These are phyloP conservation scores for Nepenthes gracilis DNA, from an alignment of 148 eudicot genomes.

Conservation along the genomic window DNA sequence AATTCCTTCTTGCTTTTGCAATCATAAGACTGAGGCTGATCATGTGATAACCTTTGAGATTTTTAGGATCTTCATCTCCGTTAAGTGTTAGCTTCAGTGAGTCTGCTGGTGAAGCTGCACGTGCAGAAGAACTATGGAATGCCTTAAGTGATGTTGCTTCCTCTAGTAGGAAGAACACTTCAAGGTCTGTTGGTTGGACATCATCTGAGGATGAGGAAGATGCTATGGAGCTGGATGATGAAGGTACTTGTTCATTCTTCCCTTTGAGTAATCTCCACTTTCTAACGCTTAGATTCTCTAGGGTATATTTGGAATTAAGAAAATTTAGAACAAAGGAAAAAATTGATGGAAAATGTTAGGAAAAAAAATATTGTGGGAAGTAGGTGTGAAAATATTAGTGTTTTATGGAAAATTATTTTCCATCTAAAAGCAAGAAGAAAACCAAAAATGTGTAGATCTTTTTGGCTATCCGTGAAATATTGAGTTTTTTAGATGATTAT, in stretches of 20 bases:
- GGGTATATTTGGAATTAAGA: too few species aligned
- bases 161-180: conserved; percentile 35
- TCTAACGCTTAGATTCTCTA: background rate
- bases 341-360: too few species aligned
- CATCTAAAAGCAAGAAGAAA: too few species aligned
- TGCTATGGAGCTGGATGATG: conserved; percentile 66
- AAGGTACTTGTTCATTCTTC: conserved; percentile 24
- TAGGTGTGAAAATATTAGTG: too few species aligned
- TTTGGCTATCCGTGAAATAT: too few species aligned
- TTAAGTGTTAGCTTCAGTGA: conserved; percentile 43
- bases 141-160: conserved; percentile 68
- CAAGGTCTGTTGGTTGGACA: conserved; percentile 46
- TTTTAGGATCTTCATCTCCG: conserved; percentile 66
- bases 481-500: too few species aligned
- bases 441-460: too few species aligned
- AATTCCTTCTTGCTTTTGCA: background rate
- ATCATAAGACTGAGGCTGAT: background rate
- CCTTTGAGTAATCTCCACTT: background rate
- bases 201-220: conserved; percentile 88
- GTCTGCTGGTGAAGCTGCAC: conserved; percentile 37
- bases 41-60: conserved; percentile 2
- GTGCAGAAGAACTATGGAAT: conserved; percentile 57
- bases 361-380: too few species aligned
- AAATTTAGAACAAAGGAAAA: too few species aligned
- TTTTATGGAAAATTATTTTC: too few species aligned